phyloP scores from a whole-genome alignment of 352 stramenopile species.

The Phytophthora pisi region DNA sequence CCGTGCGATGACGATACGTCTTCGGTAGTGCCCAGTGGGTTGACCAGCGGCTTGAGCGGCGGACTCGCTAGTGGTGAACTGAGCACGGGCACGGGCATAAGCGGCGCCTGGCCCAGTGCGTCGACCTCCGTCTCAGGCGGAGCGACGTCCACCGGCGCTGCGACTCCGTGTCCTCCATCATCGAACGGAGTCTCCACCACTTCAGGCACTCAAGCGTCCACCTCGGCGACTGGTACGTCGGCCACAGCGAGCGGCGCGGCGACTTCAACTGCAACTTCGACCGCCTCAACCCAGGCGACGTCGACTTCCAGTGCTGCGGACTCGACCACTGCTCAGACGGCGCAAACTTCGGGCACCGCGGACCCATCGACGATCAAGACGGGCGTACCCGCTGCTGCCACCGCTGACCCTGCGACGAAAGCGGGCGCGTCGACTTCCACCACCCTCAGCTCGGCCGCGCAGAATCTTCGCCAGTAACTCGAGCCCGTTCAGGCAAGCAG shows the following conservation, averaged over 20 bases:
- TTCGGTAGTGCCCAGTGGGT: constrained; percentile 10
- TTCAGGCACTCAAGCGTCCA: constrained; percentile 7
- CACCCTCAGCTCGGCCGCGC: constrained; percentile 9
- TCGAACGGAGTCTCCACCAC: constrained; percentile 8
- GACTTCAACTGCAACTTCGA: constrained; percentile 12
- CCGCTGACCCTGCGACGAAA: constrained; percentile 15
- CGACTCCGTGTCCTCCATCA: background rate
- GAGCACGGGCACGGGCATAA: background rate
- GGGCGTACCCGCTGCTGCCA: constrained; percentile 1
- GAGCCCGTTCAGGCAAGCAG: background rate
- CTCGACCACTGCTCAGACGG: background rate
- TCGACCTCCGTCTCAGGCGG: constrained; percentile 7
- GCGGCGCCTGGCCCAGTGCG: constrained; percentile 1
- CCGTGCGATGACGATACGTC: constrained; percentile 21
- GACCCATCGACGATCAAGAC: constrained; percentile 14
- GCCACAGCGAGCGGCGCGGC: constrained; percentile 2
- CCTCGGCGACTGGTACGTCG: constrained; percentile 12
- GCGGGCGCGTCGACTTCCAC: constrained; percentile 10
- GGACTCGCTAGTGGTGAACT: constrained; percentile 8
- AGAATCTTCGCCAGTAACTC: constrained; percentile 12
- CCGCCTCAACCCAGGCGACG: constrained; percentile 10
- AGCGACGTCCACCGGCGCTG: background rate
- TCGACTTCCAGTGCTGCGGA: background rate
- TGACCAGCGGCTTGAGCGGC: constrained; percentile 4
- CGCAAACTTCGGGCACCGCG: background rate